phyloP scores from a whole-genome alignment of 306 rosid genomes.

The Fragaria ananassa region DNA sequence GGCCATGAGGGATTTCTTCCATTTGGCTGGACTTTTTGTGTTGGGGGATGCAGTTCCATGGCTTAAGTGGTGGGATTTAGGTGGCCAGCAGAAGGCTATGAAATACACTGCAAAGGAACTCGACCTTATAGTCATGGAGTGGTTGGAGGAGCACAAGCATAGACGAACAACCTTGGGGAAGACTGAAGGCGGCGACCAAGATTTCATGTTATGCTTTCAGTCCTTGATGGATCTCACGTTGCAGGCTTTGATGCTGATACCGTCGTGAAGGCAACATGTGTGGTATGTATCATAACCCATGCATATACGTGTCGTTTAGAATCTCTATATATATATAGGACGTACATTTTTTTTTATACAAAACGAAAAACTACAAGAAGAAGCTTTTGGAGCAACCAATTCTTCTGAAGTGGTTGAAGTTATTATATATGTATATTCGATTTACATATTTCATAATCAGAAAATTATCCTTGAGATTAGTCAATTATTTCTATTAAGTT shows the following conservation, averaged over 20 bases:
- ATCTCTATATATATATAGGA: no score
- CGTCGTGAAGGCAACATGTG: constrained; percentile 32
- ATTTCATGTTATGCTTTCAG: constrained; percentile 43
- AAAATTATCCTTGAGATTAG: no score
- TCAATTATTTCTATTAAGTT: no score
- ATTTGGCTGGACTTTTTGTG: constrained; percentile 24
- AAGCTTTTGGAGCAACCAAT: no score
- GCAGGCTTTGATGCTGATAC: constrained; percentile 31
- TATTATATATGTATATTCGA: no score
- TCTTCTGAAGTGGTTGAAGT: no score
- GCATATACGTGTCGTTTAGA: no score
- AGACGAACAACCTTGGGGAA: constrained; percentile 6
- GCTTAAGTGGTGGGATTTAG: constrained; percentile 39
- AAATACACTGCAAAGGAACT: constrained; percentile 27
- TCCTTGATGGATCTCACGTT: constrained; percentile 7
- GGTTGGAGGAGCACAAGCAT: constrained; percentile 33
- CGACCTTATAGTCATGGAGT: constrained; percentile 14
- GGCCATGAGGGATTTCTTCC: constrained; percentile 21
- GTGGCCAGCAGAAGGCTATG: constrained; percentile 40
- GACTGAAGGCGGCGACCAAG: constrained; percentile 12
- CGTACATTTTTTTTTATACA: no score
- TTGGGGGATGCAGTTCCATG: constrained; percentile 41
- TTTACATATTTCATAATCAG: no score
- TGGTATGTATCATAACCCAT: constrained; percentile 18
- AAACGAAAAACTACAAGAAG: no score